phyloP scores from a whole-genome alignment of 139 green algal genomes.

The Chlorella sp. region DNA sequence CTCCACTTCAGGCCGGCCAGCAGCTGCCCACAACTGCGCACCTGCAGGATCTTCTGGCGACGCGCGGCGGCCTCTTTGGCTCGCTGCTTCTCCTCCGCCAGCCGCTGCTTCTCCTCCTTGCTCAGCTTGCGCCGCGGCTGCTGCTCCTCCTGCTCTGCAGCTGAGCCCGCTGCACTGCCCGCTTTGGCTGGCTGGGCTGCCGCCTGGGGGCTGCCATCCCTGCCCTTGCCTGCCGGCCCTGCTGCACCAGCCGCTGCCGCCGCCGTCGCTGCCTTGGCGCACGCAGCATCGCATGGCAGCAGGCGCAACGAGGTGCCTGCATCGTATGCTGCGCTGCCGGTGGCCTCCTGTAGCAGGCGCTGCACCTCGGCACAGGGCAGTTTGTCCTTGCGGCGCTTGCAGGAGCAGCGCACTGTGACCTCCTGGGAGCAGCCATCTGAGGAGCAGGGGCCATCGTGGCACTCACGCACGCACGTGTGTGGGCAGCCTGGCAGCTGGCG shows the following conservation, averaged over 20 bases:
- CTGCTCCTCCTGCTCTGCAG: background rate
- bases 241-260: background rate
- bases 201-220: background rate
- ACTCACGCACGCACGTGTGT: constrained; percentile 68
- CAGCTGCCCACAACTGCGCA: too few species aligned
- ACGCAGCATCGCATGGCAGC: constrained; percentile 67
- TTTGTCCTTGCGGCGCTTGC: constrained; percentile 70
- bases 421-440: constrained; percentile 58
- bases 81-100: background rate
- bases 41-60: constrained; percentile 8
- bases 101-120: constrained; percentile 32
- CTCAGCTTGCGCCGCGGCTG: background rate
- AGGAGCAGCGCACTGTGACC: constrained; percentile 75
- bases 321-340: constrained; percentile 46
- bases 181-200: background rate
- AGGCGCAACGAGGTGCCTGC: constrained; percentile 55
- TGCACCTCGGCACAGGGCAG: constrained; percentile 68
- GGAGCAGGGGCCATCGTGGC: constrained; percentile 75
- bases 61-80: background rate
- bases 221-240: background rate
- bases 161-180: background rate
- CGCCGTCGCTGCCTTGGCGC: constrained; percentile 24
- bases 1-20: too few species aligned
- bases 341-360: constrained; percentile 45
- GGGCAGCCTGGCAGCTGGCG: constrained; percentile 62